A percentile compares a stretch with the other conserved stretches of the same genome.
phyloP scores from a whole-genome alignment of 768 basidiomycete species.

The Leccinum imitatum region DNA sequence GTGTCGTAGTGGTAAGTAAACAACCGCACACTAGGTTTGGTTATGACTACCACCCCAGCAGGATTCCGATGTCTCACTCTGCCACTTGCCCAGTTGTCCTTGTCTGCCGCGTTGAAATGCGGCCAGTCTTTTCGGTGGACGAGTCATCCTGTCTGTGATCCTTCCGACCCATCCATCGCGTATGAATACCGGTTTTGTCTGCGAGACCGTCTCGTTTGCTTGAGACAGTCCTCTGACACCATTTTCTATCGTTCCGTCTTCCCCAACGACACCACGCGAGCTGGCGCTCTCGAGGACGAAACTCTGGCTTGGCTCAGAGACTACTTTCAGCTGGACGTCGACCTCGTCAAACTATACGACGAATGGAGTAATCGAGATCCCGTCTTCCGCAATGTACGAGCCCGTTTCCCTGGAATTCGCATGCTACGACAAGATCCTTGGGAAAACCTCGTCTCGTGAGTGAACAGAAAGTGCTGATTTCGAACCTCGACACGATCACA shows the following conservation, averaged over 20 bases:
- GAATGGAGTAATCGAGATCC: constrained; percentile 74
- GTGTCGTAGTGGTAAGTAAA: constrained; percentile 11
- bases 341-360: constrained; percentile 67
- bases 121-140: constrained; percentile 90
- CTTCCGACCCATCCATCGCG: constrained; percentile 23
- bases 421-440: constrained; percentile 93
- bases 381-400: constrained; percentile 64
- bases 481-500: constrained; percentile 11
- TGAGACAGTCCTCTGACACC: constrained; percentile 64
- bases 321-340: constrained; percentile 87
- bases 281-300: constrained; percentile 50
- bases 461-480: constrained; percentile 20
- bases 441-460: constrained; percentile 93
- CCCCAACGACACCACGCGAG: constrained; percentile 40
- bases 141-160: constrained; percentile 31
- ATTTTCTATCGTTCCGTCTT: constrained; percentile 74
- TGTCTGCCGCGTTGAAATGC: constrained; percentile 74
- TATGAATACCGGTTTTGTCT: constrained; percentile 81
- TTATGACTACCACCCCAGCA: no score
- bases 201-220: constrained; percentile 79
- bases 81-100: constrained; percentile 66
- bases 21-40: neutral
- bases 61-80: constrained; percentile 46
- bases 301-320: constrained; percentile 74
- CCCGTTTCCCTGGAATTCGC: constrained; percentile 77